phyloP scores from a whole-genome alignment of 2,329 filamentous ascomycete species.

The Fusarium temperatum region DNA sequence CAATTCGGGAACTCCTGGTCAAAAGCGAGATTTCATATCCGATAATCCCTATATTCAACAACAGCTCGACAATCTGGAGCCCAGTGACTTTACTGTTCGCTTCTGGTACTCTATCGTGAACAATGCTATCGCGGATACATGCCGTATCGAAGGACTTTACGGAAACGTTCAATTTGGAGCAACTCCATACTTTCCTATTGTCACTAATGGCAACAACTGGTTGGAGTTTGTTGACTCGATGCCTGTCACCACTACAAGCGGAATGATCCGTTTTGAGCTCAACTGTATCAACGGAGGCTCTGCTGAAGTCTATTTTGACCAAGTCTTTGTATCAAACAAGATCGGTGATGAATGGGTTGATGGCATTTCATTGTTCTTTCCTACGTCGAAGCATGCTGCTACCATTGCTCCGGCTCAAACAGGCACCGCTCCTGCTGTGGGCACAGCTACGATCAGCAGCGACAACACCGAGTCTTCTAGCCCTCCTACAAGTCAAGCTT shows the following conservation, averaged over 20 bases:
- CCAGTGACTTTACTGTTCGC: conserved; percentile 32
- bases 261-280: conserved; percentile 32
- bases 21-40: conserved; percentile 1
- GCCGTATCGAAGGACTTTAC: conserved; percentile 33
- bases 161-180: conserved; percentile 19
- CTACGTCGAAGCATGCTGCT: conserved; percentile 12
- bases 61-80: conserved; percentile 22
- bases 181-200: conserved; percentile 31
- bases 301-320: conserved; percentile 35
- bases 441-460: neutral
- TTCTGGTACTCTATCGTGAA: conserved; percentile 31
- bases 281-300: conserved; percentile 26
- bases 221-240: conserved; percentile 18
- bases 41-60: conserved; percentile 31
- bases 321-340: conserved; percentile 38
- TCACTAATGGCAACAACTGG: conserved; percentile 6
- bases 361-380: conserved; percentile 28
- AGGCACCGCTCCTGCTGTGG: conserved; percentile 2
- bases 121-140: conserved; percentile 29
- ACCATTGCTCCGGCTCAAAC: conserved; percentile 5
- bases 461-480: neutral
- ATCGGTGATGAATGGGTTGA: conserved; percentile 30
- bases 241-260: conserved; percentile 23
- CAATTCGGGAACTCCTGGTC: neutral
- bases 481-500: neutral